Conservation (phyloP, 1,284 basidiomycete genomes). For the Moniliophthora roreri region DNA sequence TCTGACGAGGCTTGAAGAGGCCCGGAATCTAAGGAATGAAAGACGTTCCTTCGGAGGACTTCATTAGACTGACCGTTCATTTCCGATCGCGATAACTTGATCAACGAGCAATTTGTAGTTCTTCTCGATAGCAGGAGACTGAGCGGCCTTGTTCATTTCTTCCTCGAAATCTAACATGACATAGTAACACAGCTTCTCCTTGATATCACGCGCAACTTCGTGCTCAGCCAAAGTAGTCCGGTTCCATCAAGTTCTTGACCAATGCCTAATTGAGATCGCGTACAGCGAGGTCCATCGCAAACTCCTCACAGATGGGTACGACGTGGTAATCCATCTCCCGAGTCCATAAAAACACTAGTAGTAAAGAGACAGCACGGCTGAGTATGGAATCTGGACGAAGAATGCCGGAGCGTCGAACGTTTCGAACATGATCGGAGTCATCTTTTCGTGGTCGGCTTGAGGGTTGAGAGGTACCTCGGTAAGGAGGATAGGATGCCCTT, state of each 20-base stretch:
- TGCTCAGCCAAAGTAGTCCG: conserved; percentile 9
- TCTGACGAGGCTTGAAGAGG: conserved; percentile 95
- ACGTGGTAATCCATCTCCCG: conserved; percentile 16
- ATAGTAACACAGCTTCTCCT: conserved; percentile 15
- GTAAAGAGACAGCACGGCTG: conserved; percentile 14
- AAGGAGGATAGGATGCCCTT: conserved; percentile 14
- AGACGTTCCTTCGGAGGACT: not conserved
- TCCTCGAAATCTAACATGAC: conserved; percentile 14
- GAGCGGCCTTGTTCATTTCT: conserved; percentile 8
- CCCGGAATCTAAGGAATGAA: conserved; percentile 72
- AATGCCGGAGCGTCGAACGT: conserved; percentile 16
- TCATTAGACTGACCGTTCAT: conserved; percentile 9
- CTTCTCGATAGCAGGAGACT: conserved; percentile 13
- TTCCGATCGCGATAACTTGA: conserved; percentile 16
- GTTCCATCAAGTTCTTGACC: conserved; percentile 13
- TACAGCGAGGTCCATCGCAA: conserved; percentile 13
- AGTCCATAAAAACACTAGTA: conserved; percentile 13
- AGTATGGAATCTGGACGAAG: conserved; percentile 14
- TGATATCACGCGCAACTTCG: conserved; percentile 14
- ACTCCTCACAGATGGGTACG: conserved; percentile 15
- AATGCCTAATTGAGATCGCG: conserved; percentile 10
- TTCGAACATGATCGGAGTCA: conserved; percentile 17
- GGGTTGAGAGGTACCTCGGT: conserved; percentile 16
- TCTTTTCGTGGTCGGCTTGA: conserved; percentile 13
- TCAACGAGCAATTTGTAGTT: conserved; percentile 14